phyloP scores from a whole-genome alignment of 2,329 filamentous ascomycete genomes.

The Sclerotiophoma versabilis region DNA sequence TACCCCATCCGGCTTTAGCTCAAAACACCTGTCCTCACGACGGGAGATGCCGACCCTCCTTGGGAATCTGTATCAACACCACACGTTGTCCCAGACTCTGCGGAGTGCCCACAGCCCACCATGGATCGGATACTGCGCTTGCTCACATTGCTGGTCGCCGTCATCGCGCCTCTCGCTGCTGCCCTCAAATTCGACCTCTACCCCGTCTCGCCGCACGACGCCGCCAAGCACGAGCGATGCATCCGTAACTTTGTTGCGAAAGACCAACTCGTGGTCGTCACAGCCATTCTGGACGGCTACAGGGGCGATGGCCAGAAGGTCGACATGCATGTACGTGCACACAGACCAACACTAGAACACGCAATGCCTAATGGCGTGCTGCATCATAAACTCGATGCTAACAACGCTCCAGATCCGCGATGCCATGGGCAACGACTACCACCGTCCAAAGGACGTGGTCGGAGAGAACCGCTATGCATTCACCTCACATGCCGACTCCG shows the following conservation, averaged over 20 bases:
- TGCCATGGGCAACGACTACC: constrained; percentile 94
- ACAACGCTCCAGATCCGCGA: constrained; percentile 77
- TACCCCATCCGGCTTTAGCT: constrained; percentile 23
- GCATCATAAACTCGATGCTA: no score
- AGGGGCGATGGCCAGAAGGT: constrained; percentile 91
- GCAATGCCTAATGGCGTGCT: neutral
- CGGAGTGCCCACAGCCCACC: constrained; percentile 19
- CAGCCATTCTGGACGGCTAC: constrained; percentile 82
- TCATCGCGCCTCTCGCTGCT: constrained; percentile 55
- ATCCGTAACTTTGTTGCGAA: constrained; percentile 93
- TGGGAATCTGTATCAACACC: constrained; percentile 22
- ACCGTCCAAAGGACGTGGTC: constrained; percentile 84
- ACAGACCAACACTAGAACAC: no score
- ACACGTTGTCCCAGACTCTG: constrained; percentile 22
- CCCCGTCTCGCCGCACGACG: constrained; percentile 70
- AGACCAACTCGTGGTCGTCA: constrained; percentile 95
- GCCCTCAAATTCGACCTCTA: constrained; percentile 94
- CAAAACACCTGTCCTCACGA: constrained; percentile 46
- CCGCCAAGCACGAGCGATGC: constrained; percentile 77
- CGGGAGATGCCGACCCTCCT: constrained; percentile 6
- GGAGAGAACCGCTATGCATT: constrained; percentile 95
- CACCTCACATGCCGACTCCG: constrained; percentile 87
- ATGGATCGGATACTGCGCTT: constrained; percentile 48
- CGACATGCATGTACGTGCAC: constrained; percentile 83
- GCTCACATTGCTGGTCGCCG: constrained; percentile 43